Base-by-base conservation (phyloP, 2,329 filamentous ascomycete genomes). In the Zopfia rhizophila region DNA sequence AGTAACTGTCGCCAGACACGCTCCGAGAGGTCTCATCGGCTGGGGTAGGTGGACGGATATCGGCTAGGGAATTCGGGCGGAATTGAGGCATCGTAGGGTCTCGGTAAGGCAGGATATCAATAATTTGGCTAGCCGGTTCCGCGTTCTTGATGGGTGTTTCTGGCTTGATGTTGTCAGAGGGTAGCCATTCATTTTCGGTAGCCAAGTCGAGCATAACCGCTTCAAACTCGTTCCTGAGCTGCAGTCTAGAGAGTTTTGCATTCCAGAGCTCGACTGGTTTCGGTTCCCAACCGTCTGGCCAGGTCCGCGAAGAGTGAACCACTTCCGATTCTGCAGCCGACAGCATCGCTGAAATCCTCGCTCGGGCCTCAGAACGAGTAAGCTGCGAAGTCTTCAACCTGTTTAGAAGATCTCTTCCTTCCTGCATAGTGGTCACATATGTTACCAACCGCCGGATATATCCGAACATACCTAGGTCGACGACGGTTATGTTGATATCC, bases 21-120 rank as follows among this genome's bases (percentile, higher is more conserved):
- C 24, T 27, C 24, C 8, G 8, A 8, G n/a, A n/a, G 8, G 24
- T 27, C n/a, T 27, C 24, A 8, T 27, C 24, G 8, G 24, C 8
- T 27, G 24, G 10, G 14, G 30, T n/a, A 13, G 12, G 7, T 36
- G 38, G 11, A 17, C 23, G 22, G 22, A 58, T 18, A 16, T 66
- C 59, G 4, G 45, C 48, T 4, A 55, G 50, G 22, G 69, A 75
- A 53, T 87, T 82, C n/a, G 85, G 86, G 5, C 83, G 79, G 61
- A 88, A 88, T 57, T 89, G 86, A 7, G 86, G 86, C 67, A 89
- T 75, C 0, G 86, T 89, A 6, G 83, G 83, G 56, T 90, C 87
- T 6, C 75, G 55, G 29, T 44, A 45, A 11, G 19, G 22, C 21
- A 28, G 8, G 6, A 37, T 12, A 7, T 7, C 8, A 12, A n/a